Evolutionary conservation across 768 basidiomycete species (phyloP), one percentile per base, ranked within the genome.

Genomic region (Leucogyrophana mollusca): DNA sequence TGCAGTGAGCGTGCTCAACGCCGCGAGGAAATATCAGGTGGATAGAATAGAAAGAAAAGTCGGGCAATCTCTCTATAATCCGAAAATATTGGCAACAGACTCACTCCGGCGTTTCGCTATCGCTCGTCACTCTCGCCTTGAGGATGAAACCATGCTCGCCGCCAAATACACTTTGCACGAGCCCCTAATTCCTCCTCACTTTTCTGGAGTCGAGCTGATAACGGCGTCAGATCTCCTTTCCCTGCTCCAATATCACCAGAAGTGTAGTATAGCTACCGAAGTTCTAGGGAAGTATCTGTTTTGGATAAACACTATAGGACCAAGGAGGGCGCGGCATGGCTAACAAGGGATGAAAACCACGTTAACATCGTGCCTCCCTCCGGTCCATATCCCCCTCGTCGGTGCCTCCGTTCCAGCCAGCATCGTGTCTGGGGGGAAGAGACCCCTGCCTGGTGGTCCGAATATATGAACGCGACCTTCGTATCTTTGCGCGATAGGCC

Each of bases 391-490:
- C n/a, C n/a, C n/a, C n/a, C n/a, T 34, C 59, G 59, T 25, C 62
- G 62, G 34, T 40, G 37, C 47, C 59, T 62, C 34, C 16, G 27
- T 9, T 54, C 50, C 18, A 61, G 4, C 42, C 6, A 61, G 40
- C 52, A 64, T 30, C 49, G 57, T 6, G 32, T 49, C 4, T 62
- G 62, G 22, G 57, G 60, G n/a, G 50, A 59, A 43, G 54, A 50
- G 27, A n/a, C n/a, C n/a, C n/a, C n/a, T n/a, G n/a, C n/a, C n/a
- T 64, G 64, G 65, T 66, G 55, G 64, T 58, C 41, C 4, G 62
- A 59, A 33, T 64, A 64, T 45, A 60, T 64, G 62, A 58, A 63
- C 1, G 54, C 54, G 43, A 60, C 57, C 8, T 21, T 55, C 21
- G 44, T 23, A 8, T 38, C 37, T 34, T 30, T 66, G 16, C 45